These are phyloP conservation scores for Eremothecium cymbalariae DNA, from an alignment of 1,139 yeast genomes.

Conservation along the genomic window DNA sequence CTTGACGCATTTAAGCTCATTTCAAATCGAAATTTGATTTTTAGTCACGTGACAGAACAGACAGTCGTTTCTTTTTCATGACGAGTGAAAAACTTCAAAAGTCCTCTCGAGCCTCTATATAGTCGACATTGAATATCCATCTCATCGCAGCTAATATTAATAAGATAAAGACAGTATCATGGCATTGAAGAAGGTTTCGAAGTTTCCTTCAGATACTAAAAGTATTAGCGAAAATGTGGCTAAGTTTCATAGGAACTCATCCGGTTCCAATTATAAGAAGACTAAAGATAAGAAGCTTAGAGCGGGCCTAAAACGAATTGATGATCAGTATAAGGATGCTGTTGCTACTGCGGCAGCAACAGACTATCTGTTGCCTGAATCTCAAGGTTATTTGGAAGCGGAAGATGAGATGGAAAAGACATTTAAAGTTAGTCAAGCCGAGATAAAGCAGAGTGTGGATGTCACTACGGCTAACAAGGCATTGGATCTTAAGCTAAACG, in stretches of 20 bases:
- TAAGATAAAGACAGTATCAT: too few relatives aligned
- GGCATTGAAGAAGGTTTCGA: too few relatives aligned
- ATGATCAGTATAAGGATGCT: constrained; percentile 69
- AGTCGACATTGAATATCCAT: too few relatives aligned
- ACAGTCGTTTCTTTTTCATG: too few relatives aligned
- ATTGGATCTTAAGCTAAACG: constrained; percentile 62
- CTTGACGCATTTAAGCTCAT: too few relatives aligned
- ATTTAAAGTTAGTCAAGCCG: constrained; percentile 73
- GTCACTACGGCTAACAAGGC: constrained; percentile 64
- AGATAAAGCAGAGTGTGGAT: constrained; percentile 74
- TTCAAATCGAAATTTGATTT: too few relatives aligned
- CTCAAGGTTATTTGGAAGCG: constrained; percentile 78
- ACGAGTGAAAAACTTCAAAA: too few relatives aligned
- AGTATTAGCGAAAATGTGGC: constrained; percentile 21
- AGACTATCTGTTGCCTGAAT: constrained; percentile 77
- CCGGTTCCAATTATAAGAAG: constrained; percentile 16
- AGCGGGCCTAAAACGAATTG: constrained; percentile 58
- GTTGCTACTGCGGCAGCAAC: constrained; percentile 76
- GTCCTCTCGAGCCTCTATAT: too few relatives aligned
- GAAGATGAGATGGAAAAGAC: constrained; percentile 89
- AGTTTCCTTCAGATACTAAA: too few relatives aligned
- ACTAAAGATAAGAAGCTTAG: constrained; percentile 53
- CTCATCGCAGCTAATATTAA: too few relatives aligned
- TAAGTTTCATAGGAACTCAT: constrained; percentile 28
- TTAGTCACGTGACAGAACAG: too few relatives aligned